Evolutionary conservation across 805 yeast genomes (phyloP).

Genomic region (Candida odintsovae): DNA sequence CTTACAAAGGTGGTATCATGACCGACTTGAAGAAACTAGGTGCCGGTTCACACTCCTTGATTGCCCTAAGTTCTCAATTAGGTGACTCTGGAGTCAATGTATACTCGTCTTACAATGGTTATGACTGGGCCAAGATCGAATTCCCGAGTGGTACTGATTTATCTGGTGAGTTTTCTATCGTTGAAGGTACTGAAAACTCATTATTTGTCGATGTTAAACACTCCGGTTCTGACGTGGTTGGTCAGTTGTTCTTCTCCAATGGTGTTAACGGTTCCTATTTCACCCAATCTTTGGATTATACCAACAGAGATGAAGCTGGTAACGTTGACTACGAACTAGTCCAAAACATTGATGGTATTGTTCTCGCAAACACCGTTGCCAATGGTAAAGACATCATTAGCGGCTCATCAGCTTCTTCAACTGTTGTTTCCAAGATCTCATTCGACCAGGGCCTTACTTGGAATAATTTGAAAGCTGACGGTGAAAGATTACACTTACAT

Average conservation of each 20-base stretch:
- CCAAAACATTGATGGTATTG: slow-evolving; percentile 53
- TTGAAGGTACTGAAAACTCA: slow-evolving; percentile 34
- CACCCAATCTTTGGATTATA: slow-evolving; percentile 35
- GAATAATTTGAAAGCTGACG: slow-evolving; percentile 24
- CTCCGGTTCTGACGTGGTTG: slow-evolving; percentile 16
- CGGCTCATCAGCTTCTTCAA: slow-evolving; percentile 6
- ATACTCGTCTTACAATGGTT: slow-evolving; percentile 29
- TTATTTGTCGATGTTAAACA: slow-evolving; percentile 34
- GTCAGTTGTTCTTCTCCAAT: slow-evolving; percentile 30
- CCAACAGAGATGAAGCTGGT: slow-evolving; percentile 27
- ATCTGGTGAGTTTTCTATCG: slow-evolving; percentile 24
- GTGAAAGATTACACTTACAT: slow-evolving; percentile 32
- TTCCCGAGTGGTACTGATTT: slow-evolving; percentile 24
- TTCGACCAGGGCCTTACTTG: slow-evolving; percentile 34
- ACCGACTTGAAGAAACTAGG: slow-evolving; percentile 30
- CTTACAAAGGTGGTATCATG: slow-evolving; percentile 28
- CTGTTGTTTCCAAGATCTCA: slow-evolving; percentile 28
- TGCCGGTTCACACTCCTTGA: slow-evolving; percentile 27
- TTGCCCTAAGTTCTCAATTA: slow-evolving; percentile 29
- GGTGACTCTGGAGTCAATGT: slow-evolving; percentile 19
- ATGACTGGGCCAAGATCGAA: slow-evolving; percentile 27
- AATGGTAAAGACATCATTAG: slow-evolving; percentile 15
- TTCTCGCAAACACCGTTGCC: slow-evolving; percentile 40
- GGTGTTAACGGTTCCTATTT: slow-evolving; percentile 50
- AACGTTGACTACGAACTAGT: slow-evolving; percentile 33